Evolutionary conservation across 495 filamentous ascomycete genomes (phyloP).

Genomic region (Neurospora sp.): DNA sequence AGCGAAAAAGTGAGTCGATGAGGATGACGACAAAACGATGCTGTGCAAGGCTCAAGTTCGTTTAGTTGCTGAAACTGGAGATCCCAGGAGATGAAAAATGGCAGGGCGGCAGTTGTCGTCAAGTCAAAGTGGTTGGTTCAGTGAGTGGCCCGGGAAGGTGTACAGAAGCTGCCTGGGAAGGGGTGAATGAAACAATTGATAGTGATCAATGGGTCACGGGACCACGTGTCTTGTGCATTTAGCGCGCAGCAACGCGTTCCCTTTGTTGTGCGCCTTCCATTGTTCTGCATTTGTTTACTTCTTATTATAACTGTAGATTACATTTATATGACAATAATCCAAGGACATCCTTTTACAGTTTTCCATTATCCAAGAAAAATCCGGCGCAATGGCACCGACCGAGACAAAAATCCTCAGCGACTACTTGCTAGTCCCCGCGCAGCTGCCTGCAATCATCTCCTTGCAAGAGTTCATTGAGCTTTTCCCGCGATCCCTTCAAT

Average conservation of each 20-base stretch:
- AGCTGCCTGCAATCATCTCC: conserved; percentile 61
- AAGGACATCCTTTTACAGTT: not conserved
- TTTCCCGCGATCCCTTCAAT: conserved; percentile 60
- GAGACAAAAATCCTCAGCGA: conserved; percentile 63
- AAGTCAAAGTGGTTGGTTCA: not conserved
- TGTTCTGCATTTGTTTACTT: not conserved
- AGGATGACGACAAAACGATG: not conserved
- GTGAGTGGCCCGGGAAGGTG: not conserved
- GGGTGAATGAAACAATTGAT: not conserved
- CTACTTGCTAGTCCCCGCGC: conserved; percentile 67
- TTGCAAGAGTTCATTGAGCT: conserved; percentile 64
- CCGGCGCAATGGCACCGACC: conserved; percentile 51
- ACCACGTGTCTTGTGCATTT: not conserved
- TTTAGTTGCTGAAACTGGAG: not conserved
- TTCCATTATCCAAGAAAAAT: not conserved
- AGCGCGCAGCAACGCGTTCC: conserved; percentile 4
- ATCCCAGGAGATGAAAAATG: not conserved
- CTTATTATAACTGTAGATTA: not conserved
- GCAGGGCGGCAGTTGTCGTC: not conserved
- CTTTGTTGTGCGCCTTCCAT: not conserved
- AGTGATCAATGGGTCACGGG: not conserved
- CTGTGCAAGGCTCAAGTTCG: not conserved
- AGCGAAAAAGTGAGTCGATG: not conserved
- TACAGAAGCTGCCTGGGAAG: not conserved
- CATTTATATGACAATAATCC: not conserved